Evolutionary conservation across 305 asterid genomes (phyloP).

Genomic region (Petunia hybrid): DNA sequence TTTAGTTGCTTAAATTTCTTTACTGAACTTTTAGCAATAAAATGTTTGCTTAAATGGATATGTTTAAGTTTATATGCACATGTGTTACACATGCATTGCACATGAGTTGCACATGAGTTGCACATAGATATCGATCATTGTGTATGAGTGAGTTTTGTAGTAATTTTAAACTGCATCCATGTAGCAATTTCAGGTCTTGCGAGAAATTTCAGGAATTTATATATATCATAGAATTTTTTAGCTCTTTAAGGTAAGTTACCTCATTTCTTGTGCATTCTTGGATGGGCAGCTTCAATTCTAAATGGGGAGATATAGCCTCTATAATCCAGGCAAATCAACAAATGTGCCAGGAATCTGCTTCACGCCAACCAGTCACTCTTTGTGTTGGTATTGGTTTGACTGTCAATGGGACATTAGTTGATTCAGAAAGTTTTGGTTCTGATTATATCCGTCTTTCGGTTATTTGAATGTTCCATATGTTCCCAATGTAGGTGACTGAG

Average conservation of each 20-base stretch:
- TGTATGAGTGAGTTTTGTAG: neutral
- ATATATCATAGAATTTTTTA: neutral
- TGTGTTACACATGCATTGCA: too few species aligned
- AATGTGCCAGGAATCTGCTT: neutral
- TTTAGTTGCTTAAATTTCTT: too few species aligned
- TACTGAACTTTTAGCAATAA: too few species aligned
- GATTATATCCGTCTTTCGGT: neutral
- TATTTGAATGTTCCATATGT: neutral
- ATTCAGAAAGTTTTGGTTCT: neutral
- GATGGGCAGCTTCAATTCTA: too few species aligned
- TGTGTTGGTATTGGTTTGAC: neutral
- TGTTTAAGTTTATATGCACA: too few species aligned
- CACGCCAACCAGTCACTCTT: neutral
- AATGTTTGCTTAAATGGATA: too few species aligned
- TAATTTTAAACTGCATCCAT: neutral
- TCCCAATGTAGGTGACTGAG: neutral
- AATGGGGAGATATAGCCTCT: too few species aligned
- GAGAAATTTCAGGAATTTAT: neutral
- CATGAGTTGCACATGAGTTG: too few species aligned
- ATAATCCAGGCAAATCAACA: neutral
- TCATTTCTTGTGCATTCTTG: neutral
- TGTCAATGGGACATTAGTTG: neutral
- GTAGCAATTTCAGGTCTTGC: neutral
- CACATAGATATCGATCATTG: neutral
- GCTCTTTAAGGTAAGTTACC: neutral